Evolutionary conservation across 108 stramenopile species (phyloP).

Genomic region (Stephanodiscus triporus): DNA sequence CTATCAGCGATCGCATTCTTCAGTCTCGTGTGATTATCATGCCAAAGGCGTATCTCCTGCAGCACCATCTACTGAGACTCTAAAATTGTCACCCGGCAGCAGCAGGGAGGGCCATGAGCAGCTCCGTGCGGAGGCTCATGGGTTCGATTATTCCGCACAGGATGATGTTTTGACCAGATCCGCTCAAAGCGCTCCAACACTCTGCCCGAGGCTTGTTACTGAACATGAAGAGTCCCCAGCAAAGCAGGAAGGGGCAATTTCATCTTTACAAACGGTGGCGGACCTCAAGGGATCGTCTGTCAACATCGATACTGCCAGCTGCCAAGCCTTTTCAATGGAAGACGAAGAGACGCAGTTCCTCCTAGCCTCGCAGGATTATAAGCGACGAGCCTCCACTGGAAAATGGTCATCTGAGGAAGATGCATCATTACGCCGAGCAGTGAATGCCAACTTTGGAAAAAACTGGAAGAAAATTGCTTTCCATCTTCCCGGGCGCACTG

Average conservation of each 20-base stretch:
- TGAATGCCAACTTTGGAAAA: constrained; percentile 82
- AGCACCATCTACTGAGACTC: constrained; percentile 12
- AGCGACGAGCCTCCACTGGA: constrained; percentile 85
- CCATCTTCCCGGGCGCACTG: constrained; percentile 79
- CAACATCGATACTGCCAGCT: neutral
- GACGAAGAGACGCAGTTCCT: constrained; percentile 32
- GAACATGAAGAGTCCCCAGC: neutral
- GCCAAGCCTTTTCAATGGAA: neutral
- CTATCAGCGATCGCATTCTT: constrained; percentile 3
- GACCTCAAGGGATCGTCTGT: neutral
- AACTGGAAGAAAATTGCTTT: constrained; percentile 96
- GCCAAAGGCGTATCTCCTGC: neutral
- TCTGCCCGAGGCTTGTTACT: neutral
- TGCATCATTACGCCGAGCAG: constrained; percentile 78
- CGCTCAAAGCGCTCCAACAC: neutral
- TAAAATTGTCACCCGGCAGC: constrained; percentile 2
- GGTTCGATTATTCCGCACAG: neutral
- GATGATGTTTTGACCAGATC: neutral
- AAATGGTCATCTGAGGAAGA: constrained; percentile 91
- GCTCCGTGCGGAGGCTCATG: neutral
- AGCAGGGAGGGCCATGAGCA: neutral
- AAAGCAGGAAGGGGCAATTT: neutral
- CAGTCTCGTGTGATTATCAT: neutral
- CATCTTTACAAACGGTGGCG: constrained; percentile 4
- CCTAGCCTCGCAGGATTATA: constrained; percentile 38